Conservation (phyloP, 1,284 basidiomycete genomes). For the Malassezia arunalokei region DNA sequence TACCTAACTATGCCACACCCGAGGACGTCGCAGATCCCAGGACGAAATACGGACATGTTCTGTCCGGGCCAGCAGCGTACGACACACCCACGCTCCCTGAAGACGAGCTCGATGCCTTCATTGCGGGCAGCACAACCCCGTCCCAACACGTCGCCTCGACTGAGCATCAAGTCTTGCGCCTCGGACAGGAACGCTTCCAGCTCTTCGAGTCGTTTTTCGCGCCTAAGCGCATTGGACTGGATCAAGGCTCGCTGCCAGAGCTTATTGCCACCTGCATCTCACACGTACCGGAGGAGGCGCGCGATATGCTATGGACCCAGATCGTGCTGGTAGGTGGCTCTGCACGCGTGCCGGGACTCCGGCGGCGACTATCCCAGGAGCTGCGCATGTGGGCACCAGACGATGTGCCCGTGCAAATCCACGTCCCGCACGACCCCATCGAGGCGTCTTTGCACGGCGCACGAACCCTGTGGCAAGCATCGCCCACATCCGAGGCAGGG, state of each 20-base stretch:
- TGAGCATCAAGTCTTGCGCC: conserved; percentile 66
- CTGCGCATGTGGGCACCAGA: conserved; percentile 20
- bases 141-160: conserved; percentile 3
- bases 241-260: conserved; percentile 65
- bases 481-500: neutral
- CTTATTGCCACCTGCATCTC: conserved; percentile 62
- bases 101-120: conserved; percentile 19
- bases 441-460: conserved; percentile 7
- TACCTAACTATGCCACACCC: conserved; percentile 65
- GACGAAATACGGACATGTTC: conserved; percentile 20
- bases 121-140: conserved; percentile 14
- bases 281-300: conserved; percentile 50
- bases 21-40: conserved; percentile 12
- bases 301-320: conserved; percentile 85
- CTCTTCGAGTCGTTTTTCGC: conserved; percentile 79
- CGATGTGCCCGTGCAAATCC: conserved; percentile 21
- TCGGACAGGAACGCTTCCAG: conserved; percentile 78
- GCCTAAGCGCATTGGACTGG: conserved; percentile 72
- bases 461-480: conserved; percentile 1
- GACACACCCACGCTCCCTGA: neutral
- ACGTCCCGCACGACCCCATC: neutral
- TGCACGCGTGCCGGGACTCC: conserved; percentile 62
- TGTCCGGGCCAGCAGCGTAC: conserved; percentile 11
- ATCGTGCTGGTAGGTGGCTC: conserved; percentile 78
- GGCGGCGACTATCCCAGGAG: conserved; percentile 55